Percentiles rank a stretch among this genome's conserved stretches.
phyloP scores from a whole-genome alignment of 495 filamentous ascomycete species.

The Bryoglossum gracile region DNA sequence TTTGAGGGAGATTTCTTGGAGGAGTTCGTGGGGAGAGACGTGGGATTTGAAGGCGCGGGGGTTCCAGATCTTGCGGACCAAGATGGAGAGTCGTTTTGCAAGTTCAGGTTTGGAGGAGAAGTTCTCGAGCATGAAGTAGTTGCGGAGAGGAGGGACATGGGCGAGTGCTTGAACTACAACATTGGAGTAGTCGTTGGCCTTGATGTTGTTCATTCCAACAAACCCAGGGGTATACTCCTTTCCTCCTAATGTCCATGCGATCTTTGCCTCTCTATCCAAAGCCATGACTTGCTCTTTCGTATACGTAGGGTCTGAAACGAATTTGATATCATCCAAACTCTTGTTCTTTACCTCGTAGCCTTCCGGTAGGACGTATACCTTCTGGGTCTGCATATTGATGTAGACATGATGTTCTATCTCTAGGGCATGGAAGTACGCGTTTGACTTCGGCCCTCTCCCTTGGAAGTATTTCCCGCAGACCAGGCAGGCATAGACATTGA shows the following conservation, averaged over 20 bases:
- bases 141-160: slow-evolving; percentile 83
- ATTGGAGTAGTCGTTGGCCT: slow-evolving; percentile 98
- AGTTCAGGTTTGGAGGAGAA: slow-evolving; percentile 50
- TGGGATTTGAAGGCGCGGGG: slow-evolving; percentile 93
- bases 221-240: slow-evolving; percentile 88
- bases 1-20: slow-evolving; percentile 85
- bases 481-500: slow-evolving; percentile 97
- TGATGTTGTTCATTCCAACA: slow-evolving; percentile 99
- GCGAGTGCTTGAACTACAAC: slow-evolving; percentile 90
- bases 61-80: slow-evolving; percentile 98
- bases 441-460: slow-evolving; percentile 84
- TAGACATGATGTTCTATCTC: slow-evolving; percentile 94
- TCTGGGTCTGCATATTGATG: slow-evolving; percentile 93
- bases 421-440: slow-evolving; percentile 96
- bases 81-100: slow-evolving; percentile 73
- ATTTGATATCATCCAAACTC: slow-evolving; percentile 97
- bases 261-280: slow-evolving; percentile 70
- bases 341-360: slow-evolving; percentile 96
- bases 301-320: slow-evolving; percentile 89
- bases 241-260: slow-evolving; percentile 69
- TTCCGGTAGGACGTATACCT: slow-evolving; percentile 92
- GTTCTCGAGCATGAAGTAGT: slow-evolving; percentile 85
- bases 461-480: slow-evolving; percentile 98
- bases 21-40: slow-evolving; percentile 93
- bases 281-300: slow-evolving; percentile 68